phyloP scores from a whole-genome alignment of 352 stramenopile genomes.

The Globisporangium takayamanum region DNA sequence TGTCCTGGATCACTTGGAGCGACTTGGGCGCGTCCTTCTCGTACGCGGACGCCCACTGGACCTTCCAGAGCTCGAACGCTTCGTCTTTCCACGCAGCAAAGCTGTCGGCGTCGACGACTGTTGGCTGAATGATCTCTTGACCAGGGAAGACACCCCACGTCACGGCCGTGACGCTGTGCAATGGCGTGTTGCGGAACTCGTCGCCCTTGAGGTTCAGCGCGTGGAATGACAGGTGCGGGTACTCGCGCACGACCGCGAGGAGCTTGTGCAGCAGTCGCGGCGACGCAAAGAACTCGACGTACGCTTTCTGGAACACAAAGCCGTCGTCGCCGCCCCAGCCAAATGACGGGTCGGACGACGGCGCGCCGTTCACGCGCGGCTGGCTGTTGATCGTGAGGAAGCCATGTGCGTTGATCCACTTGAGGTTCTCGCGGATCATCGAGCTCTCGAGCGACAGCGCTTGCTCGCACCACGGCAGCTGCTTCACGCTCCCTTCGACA shows the following conservation, averaged over 20 bases:
- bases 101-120: slow-evolving; percentile 95
- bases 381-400: slow-evolving; percentile 97
- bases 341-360: slow-evolving; percentile 86
- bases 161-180: slow-evolving; percentile 90
- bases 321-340: slow-evolving; percentile 94
- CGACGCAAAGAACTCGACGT: slow-evolving; percentile 97
- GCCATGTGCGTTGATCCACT: slow-evolving; percentile 81
- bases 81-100: slow-evolving; percentile 95
- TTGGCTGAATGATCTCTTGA: slow-evolving; percentile 92
- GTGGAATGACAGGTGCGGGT: slow-evolving; percentile 75
- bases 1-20: slow-evolving; percentile 62
- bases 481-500: slow-evolving; percentile 70
- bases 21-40: slow-evolving; percentile 64
- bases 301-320: slow-evolving; percentile 98
- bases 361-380: slow-evolving; percentile 85
- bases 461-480: slow-evolving; percentile 97
- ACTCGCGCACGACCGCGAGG: slow-evolving; percentile 47
- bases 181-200: slow-evolving; percentile 67
- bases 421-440: slow-evolving; percentile 78
- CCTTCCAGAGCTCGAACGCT: slow-evolving; percentile 96
- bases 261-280: slow-evolving; percentile 70
- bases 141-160: slow-evolving; percentile 98
- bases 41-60: slow-evolving; percentile 96
- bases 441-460: slow-evolving; percentile 90
- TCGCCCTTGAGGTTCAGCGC: slow-evolving; percentile 60